Evolutionary conservation across 2,329 filamentous ascomycete genomes (phyloP), one percentile per base, ranked within the genome.

Genomic region (Aspergillus chevalieri): DNA sequence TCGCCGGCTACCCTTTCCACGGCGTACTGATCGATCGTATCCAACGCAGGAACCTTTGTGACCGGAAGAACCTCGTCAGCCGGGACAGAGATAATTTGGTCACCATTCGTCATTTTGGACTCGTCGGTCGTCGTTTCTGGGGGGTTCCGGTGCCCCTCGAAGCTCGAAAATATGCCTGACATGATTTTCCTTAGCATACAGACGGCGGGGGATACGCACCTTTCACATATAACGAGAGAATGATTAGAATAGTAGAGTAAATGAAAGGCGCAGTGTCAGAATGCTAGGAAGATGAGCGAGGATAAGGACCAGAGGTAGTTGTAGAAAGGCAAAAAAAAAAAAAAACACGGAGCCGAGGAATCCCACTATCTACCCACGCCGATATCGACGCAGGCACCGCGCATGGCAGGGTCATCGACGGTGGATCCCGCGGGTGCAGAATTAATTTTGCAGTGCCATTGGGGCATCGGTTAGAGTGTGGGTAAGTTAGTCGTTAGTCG

Each of bases 1-100:
- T 41, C 34, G 2, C 36, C 48, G 8, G 43, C 26, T 39, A 46
- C 12, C 9, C 36, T 47, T n/a, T 56, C 48, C 12, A 55, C 50
- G 12, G 47, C 55, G 52, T 63, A 62, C 19, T 48, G 56, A 47
- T 64, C 60, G 47, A 58, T 47, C 3, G 59, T 61, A 43, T 64
- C 57, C 45, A 64, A 47, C 8, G 58, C 53, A 30, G 61, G 61
- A 30, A 64, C 48, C 45, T 59, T 64, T 21, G 61, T 63, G 14
- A 59, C 47, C 1, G 61, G 61, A 14, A 57, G 30, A 36, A 49
- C 24, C n/a, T 55, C 51, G 41, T 38, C 9, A 38, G 28, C 38
- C 26, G 26, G 17, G 17, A 12, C 38, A 19, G 17, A 41, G 15
- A 19, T 19, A 2, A 41, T 19, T 9, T 7, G 3, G 34, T 38